These are phyloP conservation scores for Hydrangea macrophylla DNA, from an alignment of 148 eudicot species.

Conservation along the genomic window DNA sequence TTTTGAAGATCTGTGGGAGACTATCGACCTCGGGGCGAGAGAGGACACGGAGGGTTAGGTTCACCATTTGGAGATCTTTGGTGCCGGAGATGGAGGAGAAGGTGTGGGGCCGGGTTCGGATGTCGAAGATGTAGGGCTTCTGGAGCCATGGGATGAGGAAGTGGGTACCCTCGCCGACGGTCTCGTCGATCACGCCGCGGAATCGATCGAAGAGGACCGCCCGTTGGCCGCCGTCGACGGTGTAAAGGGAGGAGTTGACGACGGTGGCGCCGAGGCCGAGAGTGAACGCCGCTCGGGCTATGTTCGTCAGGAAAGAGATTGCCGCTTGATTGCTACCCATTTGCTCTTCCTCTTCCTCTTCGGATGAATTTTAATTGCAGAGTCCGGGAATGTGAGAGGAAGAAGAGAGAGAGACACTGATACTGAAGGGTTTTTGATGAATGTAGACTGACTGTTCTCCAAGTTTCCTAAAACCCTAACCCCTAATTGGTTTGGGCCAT, in stretches of 20 bases:
- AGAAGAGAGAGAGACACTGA: neutral
- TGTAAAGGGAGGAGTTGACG: constrained; percentile 70
- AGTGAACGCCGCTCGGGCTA: constrained; percentile 51
- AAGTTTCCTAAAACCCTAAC: no score
- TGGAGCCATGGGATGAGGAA: constrained; percentile 85
- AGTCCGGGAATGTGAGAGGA: neutral
- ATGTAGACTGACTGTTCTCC: no score
- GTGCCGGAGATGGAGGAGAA: constrained; percentile 85
- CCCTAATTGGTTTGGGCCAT: no score
- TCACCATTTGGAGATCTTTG: constrained; percentile 94
- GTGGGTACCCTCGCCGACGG: constrained; percentile 89
- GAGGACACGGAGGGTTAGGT: constrained; percentile 74
- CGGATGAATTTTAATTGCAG: neutral
- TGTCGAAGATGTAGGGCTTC: constrained; percentile 77
- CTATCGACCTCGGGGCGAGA: constrained; percentile 59
- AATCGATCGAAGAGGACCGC: constrained; percentile 91
- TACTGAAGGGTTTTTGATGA: no score
- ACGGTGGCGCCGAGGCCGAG: constrained; percentile 50
- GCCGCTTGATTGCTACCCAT: constrained; percentile 38
- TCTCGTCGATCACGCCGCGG: constrained; percentile 60
- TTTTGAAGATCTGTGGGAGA: constrained; percentile 54
- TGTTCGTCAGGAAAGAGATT: constrained; percentile 25
- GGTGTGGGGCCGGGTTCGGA: constrained; percentile 82
- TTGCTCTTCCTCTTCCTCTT: no score
- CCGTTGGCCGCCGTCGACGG: constrained; percentile 92